Evolutionary conservation across 208 protist species (phyloP), one percentile per base, ranked within the genome.

Genomic region (Porcisia hertigi): DNA sequence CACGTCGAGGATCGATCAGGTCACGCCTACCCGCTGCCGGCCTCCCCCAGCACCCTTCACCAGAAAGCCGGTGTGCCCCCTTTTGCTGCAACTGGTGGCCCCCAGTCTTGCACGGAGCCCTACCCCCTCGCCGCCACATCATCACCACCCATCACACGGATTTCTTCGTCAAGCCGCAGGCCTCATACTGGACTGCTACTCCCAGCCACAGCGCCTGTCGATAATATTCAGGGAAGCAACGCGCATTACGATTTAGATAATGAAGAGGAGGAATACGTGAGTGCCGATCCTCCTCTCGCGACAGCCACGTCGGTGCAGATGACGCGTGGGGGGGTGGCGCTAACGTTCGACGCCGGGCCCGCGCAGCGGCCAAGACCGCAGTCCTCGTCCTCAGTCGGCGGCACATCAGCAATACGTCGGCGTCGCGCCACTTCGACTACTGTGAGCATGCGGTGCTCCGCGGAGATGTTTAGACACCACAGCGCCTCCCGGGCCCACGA

Each of bases 281-380:
- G 30, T 43, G 60, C 60, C 60, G 5, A 4, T 12, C 16, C 47
- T 34, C 54, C 34, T 25, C 69, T 16, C 2, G 25, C 45, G 39
- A 65, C 65, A 3, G 57, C 65, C 49, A 25, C 63, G 34, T 63
- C 49, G 65, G 25, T 71, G 66, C 62, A 47, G n/a, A 18, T 14
- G 14, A 20, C 69, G 57, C 64, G 76, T 62, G 86, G 87, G 4
- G 87, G 87, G 1, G 75, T 87, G 11, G 87, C 87, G 47, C 81
- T 89, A 66, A 83, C 79, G 12, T 85, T 88, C 62, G 77, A 73
- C 45, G 30, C 60, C 11, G 43, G 18, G 69, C 25, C 55, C n/a
- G 39, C 30, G 54, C 41, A 45, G 41, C 64, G 25, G n/a, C 64
- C n/a, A n/a, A 45, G 20, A 30, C n/a, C 20, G 64, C 43, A 20